Conservation (phyloP, 176 grass and related monocot species). For the Miscanthus lutarioriparius region DNA sequence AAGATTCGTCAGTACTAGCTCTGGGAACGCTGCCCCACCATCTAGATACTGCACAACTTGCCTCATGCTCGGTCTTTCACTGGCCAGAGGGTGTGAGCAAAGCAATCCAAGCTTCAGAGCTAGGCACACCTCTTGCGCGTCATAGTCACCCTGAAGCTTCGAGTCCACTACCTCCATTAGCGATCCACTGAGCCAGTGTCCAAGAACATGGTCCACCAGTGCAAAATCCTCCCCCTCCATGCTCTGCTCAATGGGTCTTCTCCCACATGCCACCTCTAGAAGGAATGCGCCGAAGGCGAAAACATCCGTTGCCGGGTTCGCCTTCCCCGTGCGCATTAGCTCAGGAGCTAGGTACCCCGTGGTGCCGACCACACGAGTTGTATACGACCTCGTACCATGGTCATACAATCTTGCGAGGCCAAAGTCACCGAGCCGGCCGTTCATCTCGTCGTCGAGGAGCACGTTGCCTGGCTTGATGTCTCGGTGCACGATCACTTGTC, state of each 20-base stretch:
- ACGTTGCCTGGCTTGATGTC: background rate
- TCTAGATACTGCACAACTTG: slow-evolving; percentile 27
- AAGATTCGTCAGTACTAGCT: background rate
- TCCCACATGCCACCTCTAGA: background rate
- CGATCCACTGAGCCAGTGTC: background rate
- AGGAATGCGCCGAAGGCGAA: slow-evolving; percentile 26
- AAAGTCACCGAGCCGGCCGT: background rate
- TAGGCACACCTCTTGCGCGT: background rate
- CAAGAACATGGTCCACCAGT: slow-evolving; percentile 19
- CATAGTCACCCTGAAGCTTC: background rate
- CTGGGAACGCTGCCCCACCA: background rate
- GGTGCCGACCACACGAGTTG: background rate
- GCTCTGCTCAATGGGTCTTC: background rate
- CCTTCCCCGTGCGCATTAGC: background rate
- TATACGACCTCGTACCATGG: background rate
- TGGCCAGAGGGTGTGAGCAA: background rate
- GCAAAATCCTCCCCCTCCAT: background rate
- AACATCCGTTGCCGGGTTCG: background rate
- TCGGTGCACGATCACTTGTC: background rate
- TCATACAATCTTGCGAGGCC: background rate
- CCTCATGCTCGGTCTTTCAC: slow-evolving; percentile 10
- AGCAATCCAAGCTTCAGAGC: slow-evolving; percentile 14
- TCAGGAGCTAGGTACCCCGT: slow-evolving; percentile 25
- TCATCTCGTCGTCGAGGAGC: background rate
- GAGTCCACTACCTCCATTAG: background rate